A percentile compares a stretch with the other conserved stretches of the same genome.
phyloP scores from a whole-genome alignment of 2,329 filamentous ascomycete species.

The Colletotrichum tropicale region DNA sequence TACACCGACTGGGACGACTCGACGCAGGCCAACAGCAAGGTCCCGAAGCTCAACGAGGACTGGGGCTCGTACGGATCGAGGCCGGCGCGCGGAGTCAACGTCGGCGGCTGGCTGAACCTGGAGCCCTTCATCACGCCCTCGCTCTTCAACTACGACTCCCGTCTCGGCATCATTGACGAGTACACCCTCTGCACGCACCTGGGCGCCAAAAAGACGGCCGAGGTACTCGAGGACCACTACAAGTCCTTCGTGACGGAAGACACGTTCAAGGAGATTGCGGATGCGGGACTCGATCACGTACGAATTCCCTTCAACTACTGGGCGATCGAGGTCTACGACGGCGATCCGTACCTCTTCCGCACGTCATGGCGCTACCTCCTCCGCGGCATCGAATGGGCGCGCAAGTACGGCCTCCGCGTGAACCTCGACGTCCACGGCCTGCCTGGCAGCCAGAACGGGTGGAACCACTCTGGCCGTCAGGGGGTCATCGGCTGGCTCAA shows the following conservation, averaged over 20 bases:
- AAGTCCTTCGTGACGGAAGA: slow-evolving; percentile 84
- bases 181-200: slow-evolving; percentile 78
- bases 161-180: slow-evolving; percentile 80
- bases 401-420: slow-evolving; percentile 88
- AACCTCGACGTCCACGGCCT: slow-evolving; percentile 94
- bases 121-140: slow-evolving; percentile 97
- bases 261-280: slow-evolving; percentile 83
- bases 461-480: slow-evolving; percentile 92
- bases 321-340: slow-evolving; percentile 84
- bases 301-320: slow-evolving; percentile 96
- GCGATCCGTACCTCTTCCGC: slow-evolving; percentile 85
- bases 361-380: slow-evolving; percentile 94
- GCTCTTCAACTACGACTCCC: slow-evolving; percentile 73
- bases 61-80: slow-evolving; percentile 80
- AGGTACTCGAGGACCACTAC: slow-evolving; percentile 88
- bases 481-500: slow-evolving; percentile 88
- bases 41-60: slow-evolving; percentile 74
- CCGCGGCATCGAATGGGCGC: slow-evolving; percentile 89
- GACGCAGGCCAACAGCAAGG: slow-evolving; percentile 75
- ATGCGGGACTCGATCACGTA: slow-evolving; percentile 94
- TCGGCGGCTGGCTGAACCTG: slow-evolving; percentile 92
- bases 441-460: slow-evolving; percentile 94
- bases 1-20: slow-evolving; percentile 87
- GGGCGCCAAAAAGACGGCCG: slow-evolving; percentile 65
- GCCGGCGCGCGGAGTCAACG: slow-evolving; percentile 87